phyloP scores from a whole-genome alignment of 108 stramenopile genomes.

The Nannochloropsis gaditana region DNA sequence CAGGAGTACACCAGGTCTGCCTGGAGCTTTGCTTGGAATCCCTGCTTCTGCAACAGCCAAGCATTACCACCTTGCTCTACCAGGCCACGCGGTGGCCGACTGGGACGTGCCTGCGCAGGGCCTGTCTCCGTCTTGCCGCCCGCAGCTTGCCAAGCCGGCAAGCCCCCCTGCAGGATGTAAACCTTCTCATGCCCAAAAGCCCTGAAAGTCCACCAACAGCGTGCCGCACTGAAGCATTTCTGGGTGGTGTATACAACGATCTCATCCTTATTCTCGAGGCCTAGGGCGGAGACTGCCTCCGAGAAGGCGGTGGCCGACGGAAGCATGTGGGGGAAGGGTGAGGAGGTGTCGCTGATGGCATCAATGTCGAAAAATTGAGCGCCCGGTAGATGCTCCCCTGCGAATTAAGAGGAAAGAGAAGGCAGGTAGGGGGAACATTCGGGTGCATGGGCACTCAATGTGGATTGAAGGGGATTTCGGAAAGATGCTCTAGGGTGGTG shows the following conservation, averaged over 20 bases:
- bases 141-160: slow-evolving; percentile 48
- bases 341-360: slow-evolving; percentile 34
- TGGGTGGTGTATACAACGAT: slow-evolving; percentile 50
- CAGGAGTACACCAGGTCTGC: slow-evolving; percentile 44
- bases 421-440: too few relatives aligned
- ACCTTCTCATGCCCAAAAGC: slow-evolving; percentile 48
- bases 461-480: too few relatives aligned
- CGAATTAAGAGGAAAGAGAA: not conserved
- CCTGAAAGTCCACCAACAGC: slow-evolving; percentile 56
- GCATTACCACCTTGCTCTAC: slow-evolving; percentile 44
- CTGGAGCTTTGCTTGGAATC: slow-evolving; percentile 41
- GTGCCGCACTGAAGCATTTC: slow-evolving; percentile 49
- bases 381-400: slow-evolving; percentile 41
- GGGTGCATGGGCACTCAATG: too few relatives aligned
- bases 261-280: slow-evolving; percentile 42
- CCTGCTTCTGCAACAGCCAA: slow-evolving; percentile 40
- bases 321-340: slow-evolving; percentile 53
- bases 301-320: slow-evolving; percentile 48
- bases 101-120: slow-evolving; percentile 24
- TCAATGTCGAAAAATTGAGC: slow-evolving; percentile 57
- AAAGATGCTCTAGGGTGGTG: too few relatives aligned
- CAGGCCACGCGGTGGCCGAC: slow-evolving; percentile 43
- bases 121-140: slow-evolving; percentile 45
- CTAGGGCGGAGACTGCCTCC: slow-evolving; percentile 33
- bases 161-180: slow-evolving; percentile 50